These are phyloP conservation scores for Exophiala viscosa DNA, from an alignment of 2,329 filamentous ascomycete genomes.

Conservation along the genomic window DNA sequence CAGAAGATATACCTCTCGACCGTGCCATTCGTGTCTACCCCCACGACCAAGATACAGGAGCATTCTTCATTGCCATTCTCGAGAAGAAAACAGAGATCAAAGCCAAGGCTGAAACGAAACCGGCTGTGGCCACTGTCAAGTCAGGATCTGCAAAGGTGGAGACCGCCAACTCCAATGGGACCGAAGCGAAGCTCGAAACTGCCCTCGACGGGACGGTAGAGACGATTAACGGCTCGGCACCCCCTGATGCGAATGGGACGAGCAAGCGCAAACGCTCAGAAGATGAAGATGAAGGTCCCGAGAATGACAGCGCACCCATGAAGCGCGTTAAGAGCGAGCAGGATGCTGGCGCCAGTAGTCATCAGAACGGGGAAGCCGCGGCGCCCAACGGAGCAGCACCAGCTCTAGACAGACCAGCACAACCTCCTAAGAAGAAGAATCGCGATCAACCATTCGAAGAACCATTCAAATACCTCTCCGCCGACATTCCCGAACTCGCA, in stretches of 20 bases:
- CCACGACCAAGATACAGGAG: constrained; percentile 92
- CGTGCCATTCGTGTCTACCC: constrained; percentile 92
- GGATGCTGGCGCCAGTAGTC: background rate
- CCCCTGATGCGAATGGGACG: constrained; percentile 27
- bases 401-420: background rate
- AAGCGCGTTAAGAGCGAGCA: constrained; percentile 26
- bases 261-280: constrained; percentile 24
- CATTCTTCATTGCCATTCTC: constrained; percentile 93
- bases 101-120: constrained; percentile 63
- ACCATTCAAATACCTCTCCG: constrained; percentile 80
- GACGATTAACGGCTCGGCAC: constrained; percentile 35
- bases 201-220: constrained; percentile 30
- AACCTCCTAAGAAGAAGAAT: constrained; percentile 35
- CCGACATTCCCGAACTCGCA: constrained; percentile 69
- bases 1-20: constrained; percentile 69
- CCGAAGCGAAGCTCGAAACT: constrained; percentile 7
- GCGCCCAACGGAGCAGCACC: background rate
- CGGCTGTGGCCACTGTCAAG: background rate
- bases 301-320: constrained; percentile 3
- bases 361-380: background rate
- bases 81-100: constrained; percentile 87
- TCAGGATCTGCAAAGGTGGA: constrained; percentile 34
- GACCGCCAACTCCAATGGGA: constrained; percentile 39
- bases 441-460: constrained; percentile 66
- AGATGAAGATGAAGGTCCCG: constrained; percentile 12